Evolutionary conservation across 129 eudicot genomes (phyloP).

Genomic region (Erigeron canadensis): DNA sequence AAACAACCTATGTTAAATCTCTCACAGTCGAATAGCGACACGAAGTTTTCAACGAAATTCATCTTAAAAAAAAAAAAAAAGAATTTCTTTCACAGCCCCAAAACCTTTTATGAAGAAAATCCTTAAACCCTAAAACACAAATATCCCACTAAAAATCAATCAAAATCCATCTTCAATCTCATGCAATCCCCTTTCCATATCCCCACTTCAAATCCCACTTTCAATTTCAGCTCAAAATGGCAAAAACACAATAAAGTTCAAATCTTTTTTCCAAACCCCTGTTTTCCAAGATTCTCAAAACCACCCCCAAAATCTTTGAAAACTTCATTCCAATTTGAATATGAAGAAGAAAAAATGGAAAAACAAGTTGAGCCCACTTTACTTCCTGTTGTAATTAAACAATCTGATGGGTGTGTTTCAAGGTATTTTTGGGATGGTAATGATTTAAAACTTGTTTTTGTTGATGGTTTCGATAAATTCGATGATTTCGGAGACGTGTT

Average conservation of each 20-base stretch:
- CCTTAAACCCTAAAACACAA: no score
- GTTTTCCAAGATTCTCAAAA: slow-evolving; percentile 34
- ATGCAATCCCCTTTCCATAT: slow-evolving; percentile 41
- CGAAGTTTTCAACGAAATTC: no score
- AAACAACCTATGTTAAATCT: no score
- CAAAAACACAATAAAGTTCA: slow-evolving; percentile 13
- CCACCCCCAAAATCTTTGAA: slow-evolving; percentile 39
- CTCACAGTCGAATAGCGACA: no score
- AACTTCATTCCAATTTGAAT: slow-evolving; percentile 38
- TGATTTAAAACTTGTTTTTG: slow-evolving; percentile 49
- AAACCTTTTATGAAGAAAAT: no score
- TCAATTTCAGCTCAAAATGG: slow-evolving; percentile 26
- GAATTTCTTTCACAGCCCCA: no score
- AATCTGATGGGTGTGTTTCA: slow-evolving; percentile 48
- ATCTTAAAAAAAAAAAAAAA: no score
- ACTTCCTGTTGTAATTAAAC: slow-evolving; percentile 63
- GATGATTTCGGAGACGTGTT: slow-evolving; percentile 52
- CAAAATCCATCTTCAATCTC: slow-evolving; percentile 16
- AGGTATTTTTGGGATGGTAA: slow-evolving; percentile 69
- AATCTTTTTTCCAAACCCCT: slow-evolving; percentile 23
- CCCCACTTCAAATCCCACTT: slow-evolving; percentile 32
- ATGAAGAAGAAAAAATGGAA: slow-evolving; percentile 39
- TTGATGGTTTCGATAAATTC: slow-evolving; percentile 34
- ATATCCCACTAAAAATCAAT: no score
- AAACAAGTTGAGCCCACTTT: slow-evolving; percentile 27